Base-by-base conservation (phyloP, 768 basidiomycete genomes). In the Tylopilus felleus region DNA sequence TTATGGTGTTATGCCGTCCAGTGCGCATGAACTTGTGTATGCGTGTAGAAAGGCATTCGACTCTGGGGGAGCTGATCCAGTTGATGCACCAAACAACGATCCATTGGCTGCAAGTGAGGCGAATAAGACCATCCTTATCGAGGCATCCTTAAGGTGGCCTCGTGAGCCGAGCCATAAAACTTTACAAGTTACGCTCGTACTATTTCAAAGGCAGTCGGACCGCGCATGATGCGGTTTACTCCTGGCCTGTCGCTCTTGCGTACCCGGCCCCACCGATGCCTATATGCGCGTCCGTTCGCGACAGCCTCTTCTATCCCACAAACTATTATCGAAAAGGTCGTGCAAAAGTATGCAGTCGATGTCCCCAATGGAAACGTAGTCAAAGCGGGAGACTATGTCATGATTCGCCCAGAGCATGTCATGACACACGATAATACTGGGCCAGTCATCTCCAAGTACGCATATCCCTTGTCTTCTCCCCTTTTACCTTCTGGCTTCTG, bases 371-470 rank as follows among this genome's bases (percentile, higher is more conserved):
- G 87, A 41, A 91, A 88, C 68, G 75, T 78, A 16, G 90, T 98
- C 60, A 85, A 83, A 62, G 91, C 94, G 35, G 97, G 96, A 14
- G 97, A 99, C 85, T 98, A 98, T 84, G 94, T 98, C 36, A 99
- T 98, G 95, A 97, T 99, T 74, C 84, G 85, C 39, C 97, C 97
- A 22, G 88, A 98, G 68, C 93, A 98, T 81, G 94, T 98, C 62
- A 95, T 95, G 93, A 95, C 92, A 10, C 93, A 95, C 60, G 97
- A 99, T 66, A 98, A 98, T 68, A 99, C 97, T 13, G 97, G 94
- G 0, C 96, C 97, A 8, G 95, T 99, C 58, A 96, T 99, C 56
- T 86, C 90, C 68, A 99, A 98, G 94, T 94, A 66, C 66, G 88
- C 38, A 41, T 52, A 3, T 43, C 49, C 19, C 58, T 36, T 41